Base-by-base conservation (phyloP, 2,329 filamentous ascomycete species). In the Didymellaceae sp. region DNA sequence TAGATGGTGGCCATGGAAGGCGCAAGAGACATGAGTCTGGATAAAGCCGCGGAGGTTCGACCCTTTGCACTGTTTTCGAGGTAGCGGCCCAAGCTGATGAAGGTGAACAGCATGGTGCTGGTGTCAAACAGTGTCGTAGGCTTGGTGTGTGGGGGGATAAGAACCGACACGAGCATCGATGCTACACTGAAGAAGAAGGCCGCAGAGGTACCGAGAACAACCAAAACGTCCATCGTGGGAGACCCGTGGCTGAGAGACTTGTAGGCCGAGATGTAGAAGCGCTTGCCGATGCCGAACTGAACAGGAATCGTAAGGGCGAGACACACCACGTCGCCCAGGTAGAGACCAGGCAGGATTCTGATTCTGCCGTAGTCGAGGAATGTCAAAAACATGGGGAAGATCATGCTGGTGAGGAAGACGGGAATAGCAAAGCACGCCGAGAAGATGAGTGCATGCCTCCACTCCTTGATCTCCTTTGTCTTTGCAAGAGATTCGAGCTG, bases 1-100 rank as follows among this genome's bases (percentile, higher is more conserved):
- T 97, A 99, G 59, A 99, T 97, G 4, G 91, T 95, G 2, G 94
- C 91, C 89, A 96, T 97, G 1, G 92, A 96, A 1, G 94, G 94
- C 20, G 94, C 90, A 38, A 99, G 80, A 13, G 91, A 97, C 94
- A 99, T 99, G 25, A 99, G 84, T 18, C 87, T 84, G 6, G 93
- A 97, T 2, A 99, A 82, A 0, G 94, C 94, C 69, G 90, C 94
- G 5, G 92, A 97, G 0, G 94, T 99, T 75, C 97, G 90, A 0
- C 94, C 94, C 77, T 97, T 99, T 43, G 94, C 94, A 14, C 87
- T 81, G 70, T 97, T 99, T 75, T 99, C 94, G 14, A 99, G 77
- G 77, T 89, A 99, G 26, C 94, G 87, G 4, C 94, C 91, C 2
- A 99, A 77, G 1, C 89, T 91, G 72, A 97, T 91, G 70, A 99